These are phyloP conservation scores for Mucor piriformis DNA, from an alignment of 371 early-diverging fungal species.

Conservation along the genomic window DNA sequence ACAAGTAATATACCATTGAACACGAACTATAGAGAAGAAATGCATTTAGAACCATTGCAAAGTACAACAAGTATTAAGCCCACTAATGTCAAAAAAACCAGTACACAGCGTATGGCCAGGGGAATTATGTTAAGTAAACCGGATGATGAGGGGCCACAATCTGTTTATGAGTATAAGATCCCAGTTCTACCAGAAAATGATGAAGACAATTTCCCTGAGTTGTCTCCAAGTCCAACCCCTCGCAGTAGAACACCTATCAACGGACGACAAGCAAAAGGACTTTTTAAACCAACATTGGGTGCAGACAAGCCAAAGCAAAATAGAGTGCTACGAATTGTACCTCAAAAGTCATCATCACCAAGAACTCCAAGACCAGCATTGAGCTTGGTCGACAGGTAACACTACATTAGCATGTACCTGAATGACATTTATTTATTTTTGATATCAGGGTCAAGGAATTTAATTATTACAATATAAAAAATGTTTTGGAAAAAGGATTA, in stretches of 20 bases:
- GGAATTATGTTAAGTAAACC: too few relatives aligned
- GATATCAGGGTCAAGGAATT: slow-evolving; percentile 30
- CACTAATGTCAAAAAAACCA: too few relatives aligned
- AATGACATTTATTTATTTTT: neutral
- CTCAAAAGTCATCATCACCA: slow-evolving; percentile 13
- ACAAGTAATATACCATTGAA: too few relatives aligned
- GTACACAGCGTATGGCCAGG: too few relatives aligned
- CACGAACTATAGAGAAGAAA: too few relatives aligned
- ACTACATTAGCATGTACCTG: neutral
- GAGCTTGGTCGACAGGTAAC: neutral
- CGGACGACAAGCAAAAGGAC: neutral
- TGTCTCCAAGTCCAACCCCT: neutral
- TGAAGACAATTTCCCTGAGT: neutral
- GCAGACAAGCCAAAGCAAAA: neutral
- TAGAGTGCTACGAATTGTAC: slow-evolving; percentile 21
- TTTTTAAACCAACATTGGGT: neutral
- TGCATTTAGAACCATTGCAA: too few relatives aligned
- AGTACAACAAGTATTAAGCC: too few relatives aligned
- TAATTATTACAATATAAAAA: slow-evolving; percentile 42
- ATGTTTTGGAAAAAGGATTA: slow-evolving; percentile 28
- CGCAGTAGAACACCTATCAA: neutral
- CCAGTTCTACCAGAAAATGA: neutral
- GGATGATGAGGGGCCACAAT: neutral
- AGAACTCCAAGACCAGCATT: neutral
- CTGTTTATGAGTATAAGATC: neutral